phyloP scores from a whole-genome alignment of 2,329 filamentous ascomycete genomes.

The Didymella pinodella region DNA sequence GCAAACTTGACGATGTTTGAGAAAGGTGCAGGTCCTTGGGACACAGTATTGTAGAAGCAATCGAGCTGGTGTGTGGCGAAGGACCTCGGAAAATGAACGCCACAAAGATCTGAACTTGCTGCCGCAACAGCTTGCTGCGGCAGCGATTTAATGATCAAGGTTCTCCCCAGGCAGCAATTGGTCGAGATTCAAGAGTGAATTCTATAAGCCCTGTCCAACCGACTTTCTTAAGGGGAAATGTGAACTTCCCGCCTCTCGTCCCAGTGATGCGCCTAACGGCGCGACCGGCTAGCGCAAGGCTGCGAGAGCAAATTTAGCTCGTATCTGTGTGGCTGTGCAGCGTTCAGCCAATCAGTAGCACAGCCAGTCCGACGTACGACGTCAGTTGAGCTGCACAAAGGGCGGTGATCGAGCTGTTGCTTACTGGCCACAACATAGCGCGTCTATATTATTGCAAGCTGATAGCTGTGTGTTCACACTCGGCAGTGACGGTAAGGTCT shows the following conservation, averaged over 20 bases:
- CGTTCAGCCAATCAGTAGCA: not conserved
- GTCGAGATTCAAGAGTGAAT: not conserved
- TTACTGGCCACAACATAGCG: not conserved
- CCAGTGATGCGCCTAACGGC: not conserved
- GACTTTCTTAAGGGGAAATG: not conserved
- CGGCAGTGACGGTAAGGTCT: not conserved
- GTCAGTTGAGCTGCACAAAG: constrained; percentile 1
- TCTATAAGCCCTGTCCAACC: constrained; percentile 4
- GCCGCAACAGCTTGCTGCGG: not conserved
- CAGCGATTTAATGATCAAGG: not conserved
- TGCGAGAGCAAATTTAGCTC: not conserved
- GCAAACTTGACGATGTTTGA: not conserved
- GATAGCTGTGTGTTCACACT: not conserved
- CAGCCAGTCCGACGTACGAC: not conserved
- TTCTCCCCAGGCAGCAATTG: not conserved
- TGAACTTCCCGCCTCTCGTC: not conserved
- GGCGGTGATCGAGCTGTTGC: not conserved
- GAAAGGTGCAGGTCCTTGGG: not conserved
- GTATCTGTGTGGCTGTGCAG: constrained; percentile 7
- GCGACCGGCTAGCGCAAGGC: constrained; percentile 13
- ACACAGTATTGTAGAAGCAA: not conserved
- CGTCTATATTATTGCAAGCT: not conserved
- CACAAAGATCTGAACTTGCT: not conserved
- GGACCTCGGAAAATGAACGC: not conserved
- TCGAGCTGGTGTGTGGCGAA: not conserved